Evolutionary conservation across 495 filamentous ascomycete genomes (phyloP).

Genomic region (Hypomontagnella monticulosa): DNA sequence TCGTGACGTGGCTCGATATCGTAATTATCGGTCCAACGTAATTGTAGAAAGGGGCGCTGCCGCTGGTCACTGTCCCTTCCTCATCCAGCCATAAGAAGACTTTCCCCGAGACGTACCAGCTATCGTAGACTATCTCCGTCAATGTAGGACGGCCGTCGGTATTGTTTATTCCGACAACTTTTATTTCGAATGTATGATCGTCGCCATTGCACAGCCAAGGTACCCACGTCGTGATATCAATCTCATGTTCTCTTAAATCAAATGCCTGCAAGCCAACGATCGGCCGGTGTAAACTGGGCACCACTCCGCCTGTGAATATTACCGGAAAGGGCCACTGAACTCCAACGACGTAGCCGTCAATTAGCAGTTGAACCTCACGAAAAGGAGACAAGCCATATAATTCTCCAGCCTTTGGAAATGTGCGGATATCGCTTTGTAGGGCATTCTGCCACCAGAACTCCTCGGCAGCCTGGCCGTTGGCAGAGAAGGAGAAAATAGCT

Average conservation of each 20-base stretch:
- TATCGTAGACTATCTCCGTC: constrained; percentile 66
- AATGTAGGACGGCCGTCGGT: constrained; percentile 54
- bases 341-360: constrained; percentile 79
- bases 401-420: constrained; percentile 65
- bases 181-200: constrained; percentile 76
- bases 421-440: constrained; percentile 64
- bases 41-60: constrained; percentile 42
- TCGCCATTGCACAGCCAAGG: constrained; percentile 71
- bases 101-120: constrained; percentile 86
- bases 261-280: constrained; percentile 86
- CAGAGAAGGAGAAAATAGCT: constrained; percentile 80
- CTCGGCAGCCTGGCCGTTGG: constrained; percentile 79
- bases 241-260: constrained; percentile 81
- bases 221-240: constrained; percentile 84
- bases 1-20: constrained; percentile 51
- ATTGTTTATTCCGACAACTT: constrained; percentile 70
- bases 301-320: constrained; percentile 88
- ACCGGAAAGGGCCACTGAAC: constrained; percentile 86
- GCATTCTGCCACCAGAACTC: constrained; percentile 94
- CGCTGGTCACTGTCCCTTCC: constrained; percentile 63
- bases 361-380: constrained; percentile 81
- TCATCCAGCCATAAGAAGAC: constrained; percentile 77
- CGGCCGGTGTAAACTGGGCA: constrained; percentile 81
- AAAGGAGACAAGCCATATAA: constrained; percentile 80
- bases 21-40: constrained; percentile 44